Conservation (phyloP, 202 grass and related monocot species). For the Dendrocalamus latiflorus region DNA sequence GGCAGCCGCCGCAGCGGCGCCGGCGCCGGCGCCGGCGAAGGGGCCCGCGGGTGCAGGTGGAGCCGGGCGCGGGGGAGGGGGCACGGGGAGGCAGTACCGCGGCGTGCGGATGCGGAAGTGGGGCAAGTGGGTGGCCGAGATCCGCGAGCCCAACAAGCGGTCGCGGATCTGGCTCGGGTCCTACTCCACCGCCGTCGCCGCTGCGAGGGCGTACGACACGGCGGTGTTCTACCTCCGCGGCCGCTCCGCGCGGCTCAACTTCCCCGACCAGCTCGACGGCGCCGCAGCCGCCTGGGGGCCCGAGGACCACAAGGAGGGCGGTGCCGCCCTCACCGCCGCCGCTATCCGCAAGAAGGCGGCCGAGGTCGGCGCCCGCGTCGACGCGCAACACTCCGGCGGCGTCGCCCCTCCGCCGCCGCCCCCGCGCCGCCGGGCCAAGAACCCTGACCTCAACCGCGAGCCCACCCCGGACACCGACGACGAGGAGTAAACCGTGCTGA, state of each 20-base stretch:
- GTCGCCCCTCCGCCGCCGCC: too few species aligned
- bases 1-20: too few species aligned
- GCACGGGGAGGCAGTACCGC: slow-evolving; percentile 48
- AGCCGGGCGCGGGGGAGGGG: neutral
- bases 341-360: slow-evolving; percentile 87
- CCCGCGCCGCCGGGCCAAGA: too few species aligned
- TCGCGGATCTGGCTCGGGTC: slow-evolving; percentile 96
- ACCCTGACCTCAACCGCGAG: too few species aligned
- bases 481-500: too few species aligned
- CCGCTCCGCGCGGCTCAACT: slow-evolving; percentile 89
- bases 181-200: slow-evolving; percentile 76
- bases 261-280: slow-evolving; percentile 76
- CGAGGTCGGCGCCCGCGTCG: slow-evolving; percentile 87
- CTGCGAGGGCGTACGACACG: slow-evolving; percentile 80
- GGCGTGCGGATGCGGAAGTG: slow-evolving; percentile 96
- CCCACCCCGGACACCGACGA: too few species aligned
- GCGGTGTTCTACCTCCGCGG: slow-evolving; percentile 90
- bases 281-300: neutral
- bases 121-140: slow-evolving; percentile 98
- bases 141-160: slow-evolving; percentile 86
- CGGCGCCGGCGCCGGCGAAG: neutral
- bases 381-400: slow-evolving; percentile 61
- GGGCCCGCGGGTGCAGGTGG: neutral
- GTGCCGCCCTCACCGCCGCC: slow-evolving; percentile 44
- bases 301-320: neutral